These are phyloP conservation scores for Rhizopogon vinicolor DNA, from an alignment of 768 basidiomycete species.

Conservation along the genomic window DNA sequence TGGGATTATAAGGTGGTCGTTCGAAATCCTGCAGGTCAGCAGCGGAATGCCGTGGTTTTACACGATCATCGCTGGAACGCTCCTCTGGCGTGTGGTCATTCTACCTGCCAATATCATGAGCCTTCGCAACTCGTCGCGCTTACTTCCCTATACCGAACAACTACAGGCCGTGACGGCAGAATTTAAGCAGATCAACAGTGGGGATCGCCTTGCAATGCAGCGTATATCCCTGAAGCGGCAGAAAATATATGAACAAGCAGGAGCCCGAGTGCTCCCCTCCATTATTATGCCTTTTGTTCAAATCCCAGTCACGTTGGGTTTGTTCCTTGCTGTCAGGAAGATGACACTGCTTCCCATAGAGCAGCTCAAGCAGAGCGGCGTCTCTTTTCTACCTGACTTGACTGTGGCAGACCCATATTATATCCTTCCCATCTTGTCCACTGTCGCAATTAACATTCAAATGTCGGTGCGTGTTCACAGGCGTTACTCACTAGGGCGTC, in stretches of 20 bases:
- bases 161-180: slow-evolving; percentile 51
- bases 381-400: slow-evolving; percentile 71
- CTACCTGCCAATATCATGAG: slow-evolving; percentile 57
- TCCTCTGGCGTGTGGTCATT: slow-evolving; percentile 56
- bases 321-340: slow-evolving; percentile 78
- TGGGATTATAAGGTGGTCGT: slow-evolving; percentile 54
- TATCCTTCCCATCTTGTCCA: slow-evolving; percentile 59
- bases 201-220: slow-evolving; percentile 39
- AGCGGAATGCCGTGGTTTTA: slow-evolving; percentile 80
- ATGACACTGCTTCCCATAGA: slow-evolving; percentile 69
- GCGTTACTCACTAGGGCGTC: neutral
- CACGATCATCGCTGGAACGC: slow-evolving; percentile 65
- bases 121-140: slow-evolving; percentile 49
- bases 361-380: slow-evolving; percentile 74
- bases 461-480: slow-evolving; percentile 42
- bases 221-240: slow-evolving; percentile 40
- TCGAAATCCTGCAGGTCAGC: slow-evolving; percentile 66
- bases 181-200: slow-evolving; percentile 34
- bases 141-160: slow-evolving; percentile 34
- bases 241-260: slow-evolving; percentile 56
- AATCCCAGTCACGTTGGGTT: slow-evolving; percentile 67
- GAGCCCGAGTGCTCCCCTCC: slow-evolving; percentile 54
- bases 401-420: slow-evolving; percentile 75
- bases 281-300: slow-evolving; percentile 62
- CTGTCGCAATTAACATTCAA: slow-evolving; percentile 61